phyloP scores from a whole-genome alignment of 1,139 yeast genomes.

The Debaryomycetaceae sp. region DNA sequence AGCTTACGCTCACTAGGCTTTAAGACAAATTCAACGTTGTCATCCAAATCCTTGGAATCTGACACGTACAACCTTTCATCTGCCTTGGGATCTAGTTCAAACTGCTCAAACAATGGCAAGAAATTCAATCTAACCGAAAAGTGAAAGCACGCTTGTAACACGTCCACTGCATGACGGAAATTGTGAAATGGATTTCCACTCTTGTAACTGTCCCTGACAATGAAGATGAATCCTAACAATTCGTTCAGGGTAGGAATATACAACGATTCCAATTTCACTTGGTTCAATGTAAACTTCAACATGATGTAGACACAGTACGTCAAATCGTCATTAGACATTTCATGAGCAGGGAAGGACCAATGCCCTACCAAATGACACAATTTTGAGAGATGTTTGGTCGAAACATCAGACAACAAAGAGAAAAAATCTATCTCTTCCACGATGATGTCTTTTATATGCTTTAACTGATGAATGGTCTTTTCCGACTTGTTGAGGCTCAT shows the following conservation, averaged over 20 bases:
- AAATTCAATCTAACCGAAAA: constrained; percentile 50
- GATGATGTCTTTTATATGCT: constrained; percentile 23
- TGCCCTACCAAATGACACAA: constrained; percentile 41
- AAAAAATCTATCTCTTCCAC: constrained; percentile 39
- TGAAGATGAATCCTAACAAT: constrained; percentile 55
- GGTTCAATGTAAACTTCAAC: constrained; percentile 44
- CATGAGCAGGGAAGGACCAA: constrained; percentile 69
- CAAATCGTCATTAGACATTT: constrained; percentile 63
- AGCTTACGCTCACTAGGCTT: constrained; percentile 1
- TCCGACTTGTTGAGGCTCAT: constrained; percentile 23
- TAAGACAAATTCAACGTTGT: constrained; percentile 2
- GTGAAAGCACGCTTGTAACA: constrained; percentile 82
- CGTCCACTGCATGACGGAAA: constrained; percentile 94
- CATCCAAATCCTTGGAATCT: neutral
- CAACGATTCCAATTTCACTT: constrained; percentile 20
- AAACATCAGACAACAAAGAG: constrained; percentile 22
- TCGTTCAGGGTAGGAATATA: constrained; percentile 36
- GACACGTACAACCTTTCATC: constrained; percentile 15
- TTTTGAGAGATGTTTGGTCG: constrained; percentile 21
- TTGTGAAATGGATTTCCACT: constrained; percentile 90
- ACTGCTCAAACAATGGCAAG: constrained; percentile 40
- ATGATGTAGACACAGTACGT: constrained; percentile 58
- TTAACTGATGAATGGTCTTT: constrained; percentile 19
- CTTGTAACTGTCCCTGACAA: constrained; percentile 73
- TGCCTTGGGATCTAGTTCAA: constrained; percentile 27